Conservation (phyloP, 441 rosid species). For the Gossypium trilobum region DNA sequence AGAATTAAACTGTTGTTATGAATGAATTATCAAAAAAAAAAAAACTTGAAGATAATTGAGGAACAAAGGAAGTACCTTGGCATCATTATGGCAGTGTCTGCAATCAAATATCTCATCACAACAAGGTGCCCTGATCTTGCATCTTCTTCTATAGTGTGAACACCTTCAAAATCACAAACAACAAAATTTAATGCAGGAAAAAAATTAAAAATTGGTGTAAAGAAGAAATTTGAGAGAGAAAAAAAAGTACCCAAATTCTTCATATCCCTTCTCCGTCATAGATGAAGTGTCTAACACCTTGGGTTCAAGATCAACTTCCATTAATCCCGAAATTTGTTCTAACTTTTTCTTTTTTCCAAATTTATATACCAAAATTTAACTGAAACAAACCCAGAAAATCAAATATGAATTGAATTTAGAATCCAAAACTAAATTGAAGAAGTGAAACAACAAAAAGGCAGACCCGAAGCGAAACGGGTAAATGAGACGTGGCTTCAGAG, state of each 20-base stretch:
- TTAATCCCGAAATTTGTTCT: neutral
- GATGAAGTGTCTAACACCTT: conserved; percentile 13
- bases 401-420: neutral
- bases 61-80: conserved; percentile 28
- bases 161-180: conserved; percentile 27
- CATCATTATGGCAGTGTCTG: conserved; percentile 54
- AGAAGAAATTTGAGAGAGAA: neutral
- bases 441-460: neutral
- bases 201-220: neutral
- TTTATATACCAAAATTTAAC: neutral
- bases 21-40: neutral
- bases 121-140: conserved; percentile 53
- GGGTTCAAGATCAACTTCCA: neutral
- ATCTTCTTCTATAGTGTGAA: conserved; percentile 44
- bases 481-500: neutral
- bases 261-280: conserved; percentile 21
- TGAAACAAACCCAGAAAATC: neutral
- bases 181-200: neutral
- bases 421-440: neutral
- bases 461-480: conserved; percentile 9
- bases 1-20: neutral
- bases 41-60: neutral
- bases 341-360: neutral
- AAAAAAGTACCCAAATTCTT: conserved; percentile 31
- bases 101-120: conserved; percentile 46